Conservation (phyloP, 768 basidiomycete genomes). For the Clathrus columnatus region DNA sequence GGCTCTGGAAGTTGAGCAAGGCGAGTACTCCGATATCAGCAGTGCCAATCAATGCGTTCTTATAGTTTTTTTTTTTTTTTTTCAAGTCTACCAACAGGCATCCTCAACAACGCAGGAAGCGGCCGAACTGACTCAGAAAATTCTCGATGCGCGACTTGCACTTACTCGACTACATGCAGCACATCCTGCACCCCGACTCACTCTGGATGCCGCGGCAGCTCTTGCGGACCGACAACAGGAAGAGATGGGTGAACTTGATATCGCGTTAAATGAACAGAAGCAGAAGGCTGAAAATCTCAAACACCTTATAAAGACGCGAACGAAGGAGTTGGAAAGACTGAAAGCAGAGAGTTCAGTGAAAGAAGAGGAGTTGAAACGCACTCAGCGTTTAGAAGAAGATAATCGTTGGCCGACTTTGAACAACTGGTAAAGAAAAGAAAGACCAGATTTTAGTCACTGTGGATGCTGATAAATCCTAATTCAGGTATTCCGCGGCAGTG, state of each 20-base stretch:
- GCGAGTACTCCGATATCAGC: slow-evolving; percentile 23
- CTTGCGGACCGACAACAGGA: slow-evolving; percentile 68
- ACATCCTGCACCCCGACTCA: slow-evolving; percentile 73
- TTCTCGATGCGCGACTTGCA: slow-evolving; percentile 74
- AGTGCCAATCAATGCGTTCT: background rate
- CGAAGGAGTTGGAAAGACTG: slow-evolving; percentile 47
- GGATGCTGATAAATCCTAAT: background rate
- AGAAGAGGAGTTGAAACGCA: slow-evolving; percentile 56
- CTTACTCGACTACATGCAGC: slow-evolving; percentile 74
- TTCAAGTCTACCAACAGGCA: slow-evolving; percentile 51
- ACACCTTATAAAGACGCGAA: slow-evolving; percentile 49
- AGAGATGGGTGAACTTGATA: slow-evolving; percentile 70
- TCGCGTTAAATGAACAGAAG: slow-evolving; percentile 49
- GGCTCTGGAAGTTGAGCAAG: slow-evolving; percentile 62
- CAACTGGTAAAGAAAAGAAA: slow-evolving; percentile 45
- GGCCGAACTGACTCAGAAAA: slow-evolving; percentile 57
- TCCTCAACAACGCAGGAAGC: slow-evolving; percentile 46
- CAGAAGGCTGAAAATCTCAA: slow-evolving; percentile 45
- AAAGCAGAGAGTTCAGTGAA: slow-evolving; percentile 56
- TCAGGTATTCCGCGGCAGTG: slow-evolving; percentile 66
- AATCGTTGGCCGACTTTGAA: slow-evolving; percentile 54
- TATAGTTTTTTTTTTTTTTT: background rate
- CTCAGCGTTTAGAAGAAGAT: slow-evolving; percentile 45
- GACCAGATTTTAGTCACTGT: background rate
- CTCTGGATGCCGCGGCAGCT: slow-evolving; percentile 63